phyloP scores from a whole-genome alignment of 2,329 filamentous ascomycete genomes.

The Thermothelomyces thermophilus region DNA sequence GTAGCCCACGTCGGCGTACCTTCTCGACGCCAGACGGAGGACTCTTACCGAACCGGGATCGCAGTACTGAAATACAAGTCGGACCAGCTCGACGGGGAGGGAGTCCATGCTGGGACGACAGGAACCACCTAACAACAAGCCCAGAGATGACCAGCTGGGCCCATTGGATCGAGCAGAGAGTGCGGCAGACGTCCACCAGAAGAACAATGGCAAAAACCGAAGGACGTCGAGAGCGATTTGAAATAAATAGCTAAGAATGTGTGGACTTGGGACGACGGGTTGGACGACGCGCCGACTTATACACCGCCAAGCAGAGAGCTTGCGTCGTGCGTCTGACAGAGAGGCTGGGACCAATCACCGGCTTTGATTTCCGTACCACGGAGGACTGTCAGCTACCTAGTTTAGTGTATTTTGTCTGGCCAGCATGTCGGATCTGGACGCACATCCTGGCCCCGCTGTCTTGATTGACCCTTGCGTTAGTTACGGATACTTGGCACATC shows the following conservation, averaged over 20 bases:
- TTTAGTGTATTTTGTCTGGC: neutral
- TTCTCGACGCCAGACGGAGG: conserved; percentile 36
- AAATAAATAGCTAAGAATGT: neutral
- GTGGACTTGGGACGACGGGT: neutral
- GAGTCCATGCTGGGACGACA: conserved; percentile 26
- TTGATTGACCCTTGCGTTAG: conserved; percentile 21
- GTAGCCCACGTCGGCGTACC: conserved; percentile 37
- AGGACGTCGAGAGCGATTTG: neutral
- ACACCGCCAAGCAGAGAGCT: conserved; percentile 13
- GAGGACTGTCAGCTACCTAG: conserved; percentile 6
- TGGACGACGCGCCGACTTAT: neutral
- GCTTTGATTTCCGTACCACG: neutral
- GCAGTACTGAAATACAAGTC: conserved; percentile 39
- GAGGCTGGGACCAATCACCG: conserved; percentile 5
- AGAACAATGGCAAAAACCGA: neutral
- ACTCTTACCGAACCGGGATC: conserved; percentile 33
- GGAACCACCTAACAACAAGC: conserved; percentile 8
- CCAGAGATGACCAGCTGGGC: conserved; percentile 10
- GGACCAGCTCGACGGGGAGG: conserved; percentile 27
- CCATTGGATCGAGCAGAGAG: conserved; percentile 3
- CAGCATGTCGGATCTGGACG: conserved; percentile 4
- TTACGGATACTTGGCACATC: no score
- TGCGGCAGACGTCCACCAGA: neutral
- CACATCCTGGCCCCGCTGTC: neutral
- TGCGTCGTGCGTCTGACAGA: conserved; percentile 10